These are phyloP conservation scores for Pleurostoma richardsiae DNA, from an alignment of 2,329 filamentous ascomycete species.

Conservation along the genomic window DNA sequence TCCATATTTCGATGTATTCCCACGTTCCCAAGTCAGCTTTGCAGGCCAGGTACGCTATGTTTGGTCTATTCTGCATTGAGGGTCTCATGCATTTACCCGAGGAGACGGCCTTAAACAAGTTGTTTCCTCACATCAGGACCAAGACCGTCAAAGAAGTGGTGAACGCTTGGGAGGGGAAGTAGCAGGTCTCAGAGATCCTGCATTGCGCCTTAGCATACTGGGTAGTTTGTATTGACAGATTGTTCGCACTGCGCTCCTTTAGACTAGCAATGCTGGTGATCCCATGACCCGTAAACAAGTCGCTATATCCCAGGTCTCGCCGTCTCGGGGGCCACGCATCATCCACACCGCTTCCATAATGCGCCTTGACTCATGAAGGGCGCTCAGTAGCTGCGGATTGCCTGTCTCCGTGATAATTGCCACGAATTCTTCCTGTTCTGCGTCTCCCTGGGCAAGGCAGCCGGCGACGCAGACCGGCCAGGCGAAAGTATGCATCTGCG, in stretches of 20 bases:
- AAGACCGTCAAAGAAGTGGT: not conserved
- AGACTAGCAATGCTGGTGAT: not conserved
- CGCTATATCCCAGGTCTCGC: conserved; percentile 1
- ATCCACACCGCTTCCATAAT: conserved; percentile 2
- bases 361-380: not conserved
- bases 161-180: not conserved
- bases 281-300: conserved; percentile 1
- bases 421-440: conserved; percentile 1
- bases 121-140: not conserved
- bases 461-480: conserved; percentile 38
- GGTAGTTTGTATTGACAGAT: no score
- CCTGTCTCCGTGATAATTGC: not conserved
- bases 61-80: not conserved
- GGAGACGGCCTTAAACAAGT: not conserved
- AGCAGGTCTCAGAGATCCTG: no score
- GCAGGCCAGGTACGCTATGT: not conserved
- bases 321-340: not conserved
- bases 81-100: not conserved
- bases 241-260: no score
- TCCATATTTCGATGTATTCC: not conserved
- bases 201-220: no score
- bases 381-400: not conserved
- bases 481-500: conserved; percentile 26
- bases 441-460: conserved; percentile 19
- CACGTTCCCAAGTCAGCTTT: not conserved